A percentile compares a stretch with the other conserved stretches of the same genome.
phyloP scores from a whole-genome alignment of 23 red algal species.

The Gracilaria domingensis region DNA sequence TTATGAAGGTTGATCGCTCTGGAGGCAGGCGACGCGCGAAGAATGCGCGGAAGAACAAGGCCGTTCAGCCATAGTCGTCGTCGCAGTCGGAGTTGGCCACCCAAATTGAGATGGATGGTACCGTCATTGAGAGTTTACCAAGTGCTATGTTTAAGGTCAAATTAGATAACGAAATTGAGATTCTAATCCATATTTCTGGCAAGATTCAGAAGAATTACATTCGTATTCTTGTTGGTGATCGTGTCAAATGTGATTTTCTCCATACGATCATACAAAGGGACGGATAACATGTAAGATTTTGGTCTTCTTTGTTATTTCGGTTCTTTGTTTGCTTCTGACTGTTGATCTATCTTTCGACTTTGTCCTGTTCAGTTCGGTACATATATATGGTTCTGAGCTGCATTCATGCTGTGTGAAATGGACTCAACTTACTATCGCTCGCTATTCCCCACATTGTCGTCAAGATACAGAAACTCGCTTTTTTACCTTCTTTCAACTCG shows the following conservation, averaged over 20 bases:
- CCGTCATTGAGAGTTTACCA: conserved; percentile 91
- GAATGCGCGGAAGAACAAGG: conserved; percentile 20
- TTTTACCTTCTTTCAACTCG: too few relatives aligned
- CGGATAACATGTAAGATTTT: conserved; percentile 89
- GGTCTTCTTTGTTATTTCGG: not conserved
- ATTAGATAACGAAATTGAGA: conserved; percentile 72
- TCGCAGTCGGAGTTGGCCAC: conserved; percentile 26
- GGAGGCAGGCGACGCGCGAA: conserved; percentile 41
- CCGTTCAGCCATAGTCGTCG: not conserved
- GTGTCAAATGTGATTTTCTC: conserved; percentile 87
- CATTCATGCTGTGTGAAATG: not conserved
- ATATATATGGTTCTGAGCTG: not conserved
- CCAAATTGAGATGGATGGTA: conserved; percentile 91
- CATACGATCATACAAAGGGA: conserved; percentile 93
- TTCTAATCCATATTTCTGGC: conserved; percentile 92
- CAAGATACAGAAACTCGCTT: not conserved
- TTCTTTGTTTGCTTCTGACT: conserved; percentile 22
- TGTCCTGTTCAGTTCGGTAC: conserved; percentile 56
- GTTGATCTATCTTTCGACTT: not conserved
- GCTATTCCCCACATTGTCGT: not conserved
- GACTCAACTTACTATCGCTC: not conserved
- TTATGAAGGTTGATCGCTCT: conserved; percentile 46
- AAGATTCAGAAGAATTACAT: conserved; percentile 98
- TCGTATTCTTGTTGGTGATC: conserved; percentile 94
- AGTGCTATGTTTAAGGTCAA: conserved; percentile 93